Evolutionary conservation across 75 land plant genomes (phyloP).

Genomic region (Selaginella tamariscina): DNA sequence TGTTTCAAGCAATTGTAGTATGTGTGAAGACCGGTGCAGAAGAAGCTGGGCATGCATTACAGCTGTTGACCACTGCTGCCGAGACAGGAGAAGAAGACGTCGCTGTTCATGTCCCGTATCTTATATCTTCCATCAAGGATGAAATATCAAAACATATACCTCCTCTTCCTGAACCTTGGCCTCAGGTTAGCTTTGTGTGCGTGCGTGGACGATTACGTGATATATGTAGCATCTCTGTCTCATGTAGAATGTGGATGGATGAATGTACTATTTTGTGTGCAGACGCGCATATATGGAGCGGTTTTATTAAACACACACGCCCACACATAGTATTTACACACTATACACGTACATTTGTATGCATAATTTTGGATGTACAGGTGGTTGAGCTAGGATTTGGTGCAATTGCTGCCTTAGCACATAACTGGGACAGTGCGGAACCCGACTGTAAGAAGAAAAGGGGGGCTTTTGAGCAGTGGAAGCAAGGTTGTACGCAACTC

Average conservation of each 20-base stretch:
- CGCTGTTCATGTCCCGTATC: conserved; percentile 45
- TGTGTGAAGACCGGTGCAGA: conserved; percentile 26
- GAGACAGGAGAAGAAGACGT: conserved; percentile 55
- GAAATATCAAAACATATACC: conserved; percentile 45
- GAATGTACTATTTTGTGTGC: no score
- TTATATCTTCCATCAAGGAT: conserved; percentile 35
- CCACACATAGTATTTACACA: no score
- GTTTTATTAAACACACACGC: no score
- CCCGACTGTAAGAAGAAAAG: conserved; percentile 29
- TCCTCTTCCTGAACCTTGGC: conserved; percentile 65
- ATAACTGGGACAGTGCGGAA: conserved; percentile 45
- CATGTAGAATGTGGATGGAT: no score
- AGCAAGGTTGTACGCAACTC: conserved; percentile 31
- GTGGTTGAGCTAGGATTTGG: conserved; percentile 61
- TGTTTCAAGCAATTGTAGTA: conserved; percentile 41
- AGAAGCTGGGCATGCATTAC: conserved; percentile 36
- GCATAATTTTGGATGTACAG: conserved; percentile 19
- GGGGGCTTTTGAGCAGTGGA: conserved; percentile 23
- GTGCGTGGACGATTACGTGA: no score
- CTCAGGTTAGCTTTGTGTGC: conserved; percentile 36
- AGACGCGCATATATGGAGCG: no score
- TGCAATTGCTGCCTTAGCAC: conserved; percentile 46
- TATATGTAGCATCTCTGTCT: no score
- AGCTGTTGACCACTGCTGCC: conserved; percentile 50
- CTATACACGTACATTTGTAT: not conserved